Evolutionary conservation across 345 rosid species (phyloP), one percentile per base, ranked within the genome.

Genomic region (Syzygium aromaticum): DNA sequence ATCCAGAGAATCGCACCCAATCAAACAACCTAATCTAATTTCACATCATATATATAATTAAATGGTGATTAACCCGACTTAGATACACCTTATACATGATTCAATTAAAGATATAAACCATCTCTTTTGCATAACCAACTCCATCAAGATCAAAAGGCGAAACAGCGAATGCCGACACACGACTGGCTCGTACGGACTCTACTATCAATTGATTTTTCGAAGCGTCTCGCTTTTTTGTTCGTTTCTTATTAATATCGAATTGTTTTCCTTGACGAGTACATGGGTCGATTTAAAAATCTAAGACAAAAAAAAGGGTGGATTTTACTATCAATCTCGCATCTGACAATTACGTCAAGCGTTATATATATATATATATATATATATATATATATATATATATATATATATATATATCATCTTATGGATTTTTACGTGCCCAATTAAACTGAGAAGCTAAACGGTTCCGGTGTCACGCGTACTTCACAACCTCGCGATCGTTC

Each of bases 141-240:
- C 38, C 13, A 3, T 73, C 6, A 14, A 33, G 80, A 73, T 73
- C 25, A 19, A 73, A 73, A 11, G 49, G 25, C 3, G 22, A 38
- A 67, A 8, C 0, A 67, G 4, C 13, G 5, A 16, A 30, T 67
- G 25, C 0, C 8, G 8, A 33, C 10, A 1, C 13, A 33, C 12
- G 43, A 33, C 14, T 5, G 0, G 0, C 8, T 30, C 11, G 23
- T 17, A 8, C 3, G 1, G 8, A 64, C 0, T n/a, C n/a, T 13
- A 16, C 9, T n/a, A n/a, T 6, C 8, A n/a, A 7, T n/a, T 6
- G 33, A 13, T n/a, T 0, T 61, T 27, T 13, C 0, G 15, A 1
- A 61, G n/a, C 0, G 4, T 3, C n/a, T 3, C 8, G 0, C 73
- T 61, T 21, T 21, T 63, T 15, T 4, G 1, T 63, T 63, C 14